Percentiles rank a stretch among this genome's conserved stretches.
These are phyloP conservation scores for Gracilaria domingensis DNA, from an alignment of 23 red algal genomes.

Conservation along the genomic window DNA sequence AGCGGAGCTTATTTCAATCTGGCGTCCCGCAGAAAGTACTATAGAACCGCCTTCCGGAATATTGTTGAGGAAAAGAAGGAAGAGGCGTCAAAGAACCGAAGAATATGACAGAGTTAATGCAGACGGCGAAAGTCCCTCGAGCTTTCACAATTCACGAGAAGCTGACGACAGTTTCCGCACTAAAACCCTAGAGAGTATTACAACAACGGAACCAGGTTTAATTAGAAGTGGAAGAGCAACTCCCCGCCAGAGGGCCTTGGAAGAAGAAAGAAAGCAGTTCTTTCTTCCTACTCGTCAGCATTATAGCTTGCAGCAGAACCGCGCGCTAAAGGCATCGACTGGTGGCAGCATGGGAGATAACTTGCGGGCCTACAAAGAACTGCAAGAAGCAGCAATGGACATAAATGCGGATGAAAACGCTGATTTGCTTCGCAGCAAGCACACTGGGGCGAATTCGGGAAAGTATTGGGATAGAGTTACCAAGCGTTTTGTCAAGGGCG, in stretches of 20 bases:
- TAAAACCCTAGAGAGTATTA: not conserved
- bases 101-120: not conserved
- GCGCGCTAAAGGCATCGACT: slow-evolving; percentile 41
- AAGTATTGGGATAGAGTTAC: slow-evolving; percentile 78
- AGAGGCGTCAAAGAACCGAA: not conserved
- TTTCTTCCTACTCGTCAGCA: slow-evolving; percentile 45
- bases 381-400: slow-evolving; percentile 75
- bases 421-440: slow-evolving; percentile 58
- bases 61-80: not conserved
- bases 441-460: slow-evolving; percentile 37
- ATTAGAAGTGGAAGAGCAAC: not conserved
- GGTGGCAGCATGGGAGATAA: slow-evolving; percentile 60
- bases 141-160: not conserved
- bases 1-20: slow-evolving; percentile 53
- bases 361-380: slow-evolving; percentile 55
- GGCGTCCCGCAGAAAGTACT: slow-evolving; percentile 54
- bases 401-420: slow-evolving; percentile 64
- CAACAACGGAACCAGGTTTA: not conserved
- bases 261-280: slow-evolving; percentile 53
- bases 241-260: slow-evolving; percentile 55
- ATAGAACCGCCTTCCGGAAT: slow-evolving; percentile 29
- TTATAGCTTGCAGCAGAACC: not conserved
- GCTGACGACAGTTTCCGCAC: not conserved
- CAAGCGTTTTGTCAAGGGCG: slow-evolving; percentile 70
- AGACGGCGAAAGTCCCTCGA: not conserved